phyloP scores from a whole-genome alignment of 2,329 filamentous ascomycete genomes.

The Aspergillus chevalieri region DNA sequence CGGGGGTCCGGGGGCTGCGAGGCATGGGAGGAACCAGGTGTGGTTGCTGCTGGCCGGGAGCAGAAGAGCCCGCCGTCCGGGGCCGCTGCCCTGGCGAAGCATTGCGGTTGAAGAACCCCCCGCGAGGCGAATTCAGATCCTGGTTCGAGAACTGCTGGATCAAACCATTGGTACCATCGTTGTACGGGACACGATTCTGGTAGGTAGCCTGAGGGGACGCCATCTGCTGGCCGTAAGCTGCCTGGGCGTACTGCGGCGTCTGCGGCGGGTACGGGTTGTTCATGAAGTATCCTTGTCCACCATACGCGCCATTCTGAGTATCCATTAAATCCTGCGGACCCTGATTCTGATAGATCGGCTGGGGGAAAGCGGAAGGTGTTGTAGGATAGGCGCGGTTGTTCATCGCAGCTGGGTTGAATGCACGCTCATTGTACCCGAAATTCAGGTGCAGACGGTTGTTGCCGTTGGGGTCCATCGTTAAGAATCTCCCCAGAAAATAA shows the following conservation, averaged over 20 bases:
- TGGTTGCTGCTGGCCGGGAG: slow-evolving; percentile 42
- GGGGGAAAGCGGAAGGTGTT: slow-evolving; percentile 91
- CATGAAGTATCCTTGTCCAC: slow-evolving; percentile 53
- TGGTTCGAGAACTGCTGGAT: slow-evolving; percentile 97
- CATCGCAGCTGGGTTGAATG: slow-evolving; percentile 50
- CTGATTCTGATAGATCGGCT: slow-evolving; percentile 67
- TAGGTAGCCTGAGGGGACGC: slow-evolving; percentile 53
- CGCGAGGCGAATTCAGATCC: slow-evolving; percentile 71
- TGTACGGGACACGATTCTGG: slow-evolving; percentile 45
- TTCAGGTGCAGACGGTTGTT: slow-evolving; percentile 44
- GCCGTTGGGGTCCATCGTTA: slow-evolving; percentile 50
- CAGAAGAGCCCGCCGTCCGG: slow-evolving; percentile 66
- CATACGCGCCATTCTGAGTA: slow-evolving; percentile 37
- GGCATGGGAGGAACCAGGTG: slow-evolving; percentile 65
- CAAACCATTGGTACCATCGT: slow-evolving; percentile 80
- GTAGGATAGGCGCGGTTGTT: slow-evolving; percentile 71
- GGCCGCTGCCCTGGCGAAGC: slow-evolving; percentile 69
- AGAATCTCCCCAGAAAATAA: slow-evolving; percentile 45
- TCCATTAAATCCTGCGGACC: slow-evolving; percentile 57
- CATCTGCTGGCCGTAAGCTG: slow-evolving; percentile 48
- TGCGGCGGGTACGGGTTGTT: slow-evolving; percentile 55
- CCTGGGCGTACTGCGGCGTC: slow-evolving; percentile 41
- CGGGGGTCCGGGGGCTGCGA: slow-evolving; percentile 48
- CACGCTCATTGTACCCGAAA: slow-evolving; percentile 55
- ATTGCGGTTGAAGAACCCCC: slow-evolving; percentile 63